These are phyloP conservation scores for Termitomyces sp. DNA, from an alignment of 768 basidiomycete genomes.

Conservation along the genomic window DNA sequence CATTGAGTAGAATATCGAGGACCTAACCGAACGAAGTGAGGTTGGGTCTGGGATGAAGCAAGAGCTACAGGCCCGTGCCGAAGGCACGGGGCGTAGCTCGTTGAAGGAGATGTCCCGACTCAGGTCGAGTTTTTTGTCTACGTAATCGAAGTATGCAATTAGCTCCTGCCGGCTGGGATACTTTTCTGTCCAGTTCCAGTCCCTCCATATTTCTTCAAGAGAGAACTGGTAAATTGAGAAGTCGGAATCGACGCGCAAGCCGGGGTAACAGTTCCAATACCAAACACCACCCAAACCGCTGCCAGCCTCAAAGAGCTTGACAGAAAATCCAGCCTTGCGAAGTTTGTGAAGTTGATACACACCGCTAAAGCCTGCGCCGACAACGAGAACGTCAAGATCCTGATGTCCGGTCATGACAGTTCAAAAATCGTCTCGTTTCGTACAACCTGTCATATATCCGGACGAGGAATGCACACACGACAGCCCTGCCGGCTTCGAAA, in stretches of 20 bases:
- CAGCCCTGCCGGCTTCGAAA: background rate
- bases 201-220: too few relatives aligned
- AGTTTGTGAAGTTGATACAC: conserved; percentile 18
- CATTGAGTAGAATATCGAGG: too few relatives aligned
- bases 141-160: conserved; percentile 20
- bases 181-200: background rate
- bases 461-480: background rate
- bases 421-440: background rate
- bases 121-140: conserved; percentile 24
- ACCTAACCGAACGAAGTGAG: too few relatives aligned
- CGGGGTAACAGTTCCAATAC: conserved; percentile 28
- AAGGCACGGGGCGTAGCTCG: too few relatives aligned
- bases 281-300: conserved; percentile 22
- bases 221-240: conserved; percentile 9
- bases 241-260: conserved; percentile 25
- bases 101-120: conserved; percentile 21
- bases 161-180: conserved; percentile 19
- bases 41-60: too few relatives aligned
- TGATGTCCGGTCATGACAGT: background rate
- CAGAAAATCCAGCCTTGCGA: conserved; percentile 18
- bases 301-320: conserved; percentile 21
- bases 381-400: conserved; percentile 22
- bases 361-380: conserved; percentile 25
- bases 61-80: too few relatives aligned
- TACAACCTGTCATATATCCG: background rate